Evolutionary conservation across 768 basidiomycete species (phyloP).

Genomic region (Tylopilus intermedius): DNA sequence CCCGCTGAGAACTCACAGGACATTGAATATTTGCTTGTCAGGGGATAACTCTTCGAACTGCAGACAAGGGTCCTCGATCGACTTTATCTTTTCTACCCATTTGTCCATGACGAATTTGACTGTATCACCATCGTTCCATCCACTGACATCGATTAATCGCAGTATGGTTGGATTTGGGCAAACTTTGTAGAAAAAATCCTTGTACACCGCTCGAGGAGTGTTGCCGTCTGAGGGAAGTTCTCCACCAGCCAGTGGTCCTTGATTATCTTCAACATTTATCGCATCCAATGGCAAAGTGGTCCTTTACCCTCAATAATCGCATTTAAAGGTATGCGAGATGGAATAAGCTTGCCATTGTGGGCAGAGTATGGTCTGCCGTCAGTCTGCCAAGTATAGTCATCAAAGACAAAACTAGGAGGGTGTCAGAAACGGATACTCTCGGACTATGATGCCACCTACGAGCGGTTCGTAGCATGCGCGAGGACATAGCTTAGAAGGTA

Average conservation of each 20-base stretch:
- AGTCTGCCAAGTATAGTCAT: slow-evolving; percentile 38
- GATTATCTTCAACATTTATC: not conserved
- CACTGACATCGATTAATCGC: slow-evolving; percentile 22
- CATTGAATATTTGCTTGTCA: slow-evolving; percentile 18
- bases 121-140: slow-evolving; percentile 19
- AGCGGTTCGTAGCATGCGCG: slow-evolving; percentile 30
- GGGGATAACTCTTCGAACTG: slow-evolving; percentile 27
- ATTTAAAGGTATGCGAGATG: slow-evolving; percentile 35
- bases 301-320: slow-evolving; percentile 32
- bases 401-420: slow-evolving; percentile 33
- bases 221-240: slow-evolving; percentile 26
- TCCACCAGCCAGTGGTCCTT: slow-evolving; percentile 38
- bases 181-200: slow-evolving; percentile 34
- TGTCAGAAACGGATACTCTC: not conserved
- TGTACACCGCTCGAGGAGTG: slow-evolving; percentile 32
- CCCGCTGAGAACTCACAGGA: slow-evolving; percentile 8
- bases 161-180: slow-evolving; percentile 36
- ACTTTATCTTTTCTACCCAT: slow-evolving; percentile 32
- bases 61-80: slow-evolving; percentile 35
- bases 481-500: slow-evolving; percentile 32
- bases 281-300: not conserved
- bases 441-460: slow-evolving; percentile 21
- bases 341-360: slow-evolving; percentile 31
- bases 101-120: slow-evolving; percentile 29
- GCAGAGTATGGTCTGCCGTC: slow-evolving; percentile 32